Base-by-base conservation (phyloP, 306 rosid genomes). In the Citrullus mucosospermus region DNA sequence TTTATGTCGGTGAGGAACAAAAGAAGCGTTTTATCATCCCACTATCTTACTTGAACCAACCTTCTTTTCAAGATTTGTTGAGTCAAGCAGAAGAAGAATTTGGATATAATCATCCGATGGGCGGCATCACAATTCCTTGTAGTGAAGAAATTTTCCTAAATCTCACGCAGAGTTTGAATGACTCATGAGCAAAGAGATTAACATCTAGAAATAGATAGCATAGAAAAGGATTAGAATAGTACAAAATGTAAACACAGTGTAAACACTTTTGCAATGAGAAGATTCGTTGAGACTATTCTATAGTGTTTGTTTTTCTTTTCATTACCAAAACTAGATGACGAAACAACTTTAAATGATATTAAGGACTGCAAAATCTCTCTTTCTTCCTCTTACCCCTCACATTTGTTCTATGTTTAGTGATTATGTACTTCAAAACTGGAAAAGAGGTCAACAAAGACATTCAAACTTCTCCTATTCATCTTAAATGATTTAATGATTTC, bases 101-200 rank as follows among this genome's bases (percentile, higher is more conserved):
- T 18, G 86, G 88, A 70, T 82, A 74, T 76, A 39, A 80, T 78
- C 82, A 87, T 84, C 86, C 88, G 5, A 78, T 16, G 18, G 86
- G 83, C 9, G 86, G 85, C 41, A 80, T 87, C 15, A 84, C 81
- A 68, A 80, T 87, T 67, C 84, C 88, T 1, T 84, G 87, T 62
- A 48, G 6, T 4, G 51, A 66, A 18, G 15, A 66, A 1, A 4
- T 38, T 16, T 66, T 66, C 51, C 22, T 16, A 5, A 20, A 39
- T 54, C 60, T 84, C 77, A 78, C 80, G 57, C 61, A 6, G 8
- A 28, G 78, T 34, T 50, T 73, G 22, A 50, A 34, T 2, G 59
- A 66, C 30, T 66, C 32, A 9, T 66, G 67, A 55, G 18, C n/a
- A 16, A n/a, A n/a, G n/a, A 6, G 65, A 75, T 30, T 48, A 6